A percentile compares a stretch with the other conserved stretches of the same genome.
These are phyloP conservation scores for Mycocentrospora acerina DNA, from an alignment of 2,329 filamentous ascomycete species.

Conservation along the genomic window DNA sequence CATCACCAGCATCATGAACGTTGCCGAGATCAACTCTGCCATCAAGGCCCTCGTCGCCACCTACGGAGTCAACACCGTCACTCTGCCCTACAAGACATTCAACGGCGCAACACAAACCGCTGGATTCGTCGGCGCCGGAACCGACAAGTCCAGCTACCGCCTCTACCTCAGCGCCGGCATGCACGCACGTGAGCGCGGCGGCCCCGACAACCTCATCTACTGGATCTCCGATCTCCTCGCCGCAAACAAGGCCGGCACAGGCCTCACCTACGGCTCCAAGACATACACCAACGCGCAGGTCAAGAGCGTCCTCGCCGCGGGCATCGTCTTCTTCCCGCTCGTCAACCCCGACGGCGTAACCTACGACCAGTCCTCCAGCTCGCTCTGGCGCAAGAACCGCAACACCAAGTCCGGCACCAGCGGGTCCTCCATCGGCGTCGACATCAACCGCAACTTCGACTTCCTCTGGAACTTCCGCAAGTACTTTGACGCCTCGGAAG, in stretches of 20 bases:
- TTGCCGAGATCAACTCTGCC: constrained; percentile 49
- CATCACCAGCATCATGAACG: constrained; percentile 50
- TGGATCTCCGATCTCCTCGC: constrained; percentile 60
- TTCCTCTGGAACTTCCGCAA: constrained; percentile 57
- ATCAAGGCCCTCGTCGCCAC: constrained; percentile 46
- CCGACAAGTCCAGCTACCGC: constrained; percentile 45
- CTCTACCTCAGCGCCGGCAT: constrained; percentile 57
- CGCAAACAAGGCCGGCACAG: constrained; percentile 52
- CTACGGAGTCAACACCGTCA: constrained; percentile 47
- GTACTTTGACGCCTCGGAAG: constrained; percentile 46
- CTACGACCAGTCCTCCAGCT: constrained; percentile 36
- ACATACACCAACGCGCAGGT: constrained; percentile 57
- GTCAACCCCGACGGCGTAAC: constrained; percentile 40
- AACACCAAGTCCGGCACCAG: constrained; percentile 43
- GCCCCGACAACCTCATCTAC: constrained; percentile 59
- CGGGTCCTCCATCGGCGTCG: constrained; percentile 30
- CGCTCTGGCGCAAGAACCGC: constrained; percentile 42
- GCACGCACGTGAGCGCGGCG: constrained; percentile 61
- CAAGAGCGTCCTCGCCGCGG: constrained; percentile 52
- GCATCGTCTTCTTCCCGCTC: constrained; percentile 54
- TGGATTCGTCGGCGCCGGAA: constrained; percentile 49
- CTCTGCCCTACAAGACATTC: constrained; percentile 48
- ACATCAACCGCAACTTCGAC: constrained; percentile 50
- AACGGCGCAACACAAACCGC: constrained; percentile 46
- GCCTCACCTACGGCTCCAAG: constrained; percentile 55